Percentiles rank a stretch among this genome's conserved stretches.
These are phyloP conservation scores for Micractinium conductrix DNA, from an alignment of 139 green algal species.

Conservation along the genomic window DNA sequence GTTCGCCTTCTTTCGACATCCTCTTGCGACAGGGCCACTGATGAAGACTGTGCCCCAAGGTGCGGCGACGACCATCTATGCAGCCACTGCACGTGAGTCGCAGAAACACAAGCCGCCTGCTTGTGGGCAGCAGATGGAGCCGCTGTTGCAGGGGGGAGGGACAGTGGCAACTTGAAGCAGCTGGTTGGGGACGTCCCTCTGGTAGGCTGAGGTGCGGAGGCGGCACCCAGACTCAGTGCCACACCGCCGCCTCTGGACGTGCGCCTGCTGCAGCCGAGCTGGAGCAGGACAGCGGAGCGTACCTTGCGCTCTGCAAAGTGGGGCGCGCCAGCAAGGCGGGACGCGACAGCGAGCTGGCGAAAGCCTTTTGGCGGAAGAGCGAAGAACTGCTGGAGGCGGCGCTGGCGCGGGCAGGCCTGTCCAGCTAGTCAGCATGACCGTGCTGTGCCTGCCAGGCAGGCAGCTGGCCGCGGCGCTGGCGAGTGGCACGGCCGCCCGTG, in stretches of 20 bases:
- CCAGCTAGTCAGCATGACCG: no score
- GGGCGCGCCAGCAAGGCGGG: not conserved
- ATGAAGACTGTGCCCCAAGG: not conserved
- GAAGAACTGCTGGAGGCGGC: conserved; percentile 54
- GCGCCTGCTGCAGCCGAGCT: not conserved
- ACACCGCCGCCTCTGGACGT: not conserved
- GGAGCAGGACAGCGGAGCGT: conserved; percentile 60
- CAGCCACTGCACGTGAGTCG: conserved; percentile 10
- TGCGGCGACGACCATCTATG: conserved; percentile 2
- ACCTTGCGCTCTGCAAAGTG: conserved; percentile 68
- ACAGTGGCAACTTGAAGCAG: not conserved
- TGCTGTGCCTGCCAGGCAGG: no score
- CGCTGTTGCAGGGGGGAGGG: not conserved
- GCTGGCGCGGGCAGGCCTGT: no score
- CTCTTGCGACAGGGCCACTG: no score
- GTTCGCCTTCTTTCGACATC: not conserved
- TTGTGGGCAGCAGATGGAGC: no score
- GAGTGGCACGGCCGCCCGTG: no score
- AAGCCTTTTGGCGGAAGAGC: conserved; percentile 67
- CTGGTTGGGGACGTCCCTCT: not conserved
- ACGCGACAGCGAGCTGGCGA: conserved; percentile 39
- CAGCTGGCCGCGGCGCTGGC: no score
- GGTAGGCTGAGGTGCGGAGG: no score
- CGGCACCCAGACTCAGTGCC: no score
- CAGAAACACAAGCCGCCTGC: not conserved